Evolutionary conservation across 495 filamentous ascomycete genomes (phyloP).

Genomic region (Usnea hakonensis): DNA sequence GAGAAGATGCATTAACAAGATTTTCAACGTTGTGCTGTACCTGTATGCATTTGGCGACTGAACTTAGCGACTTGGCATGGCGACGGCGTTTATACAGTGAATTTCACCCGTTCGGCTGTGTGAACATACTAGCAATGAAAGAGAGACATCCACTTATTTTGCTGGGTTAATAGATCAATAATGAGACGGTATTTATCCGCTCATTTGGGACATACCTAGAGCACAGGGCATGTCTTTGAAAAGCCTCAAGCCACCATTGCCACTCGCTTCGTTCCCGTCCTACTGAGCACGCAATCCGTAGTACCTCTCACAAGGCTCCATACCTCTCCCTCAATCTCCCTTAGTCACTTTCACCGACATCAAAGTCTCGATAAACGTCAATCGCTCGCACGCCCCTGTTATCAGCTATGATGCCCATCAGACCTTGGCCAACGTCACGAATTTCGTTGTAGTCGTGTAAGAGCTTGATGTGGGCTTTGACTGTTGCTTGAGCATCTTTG

Average conservation of each 20-base stretch:
- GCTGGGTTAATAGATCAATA: no score
- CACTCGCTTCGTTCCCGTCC: background rate
- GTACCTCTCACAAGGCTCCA: no score
- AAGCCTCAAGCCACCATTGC: background rate
- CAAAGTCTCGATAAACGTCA: constrained; percentile 56
- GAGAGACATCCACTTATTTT: no score
- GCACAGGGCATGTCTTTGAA: no score
- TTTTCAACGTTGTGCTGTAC: background rate
- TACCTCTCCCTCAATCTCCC: constrained; percentile 30
- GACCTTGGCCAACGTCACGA: constrained; percentile 61
- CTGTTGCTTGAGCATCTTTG: constrained; percentile 36
- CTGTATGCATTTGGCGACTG: background rate
- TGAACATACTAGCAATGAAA: background rate
- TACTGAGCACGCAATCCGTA: no score
- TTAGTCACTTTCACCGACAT: constrained; percentile 36
- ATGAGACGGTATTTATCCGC: no score
- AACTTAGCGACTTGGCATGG: constrained; percentile 3
- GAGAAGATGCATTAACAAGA: constrained; percentile 42
- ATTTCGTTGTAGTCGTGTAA: constrained; percentile 76
- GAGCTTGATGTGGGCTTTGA: constrained; percentile 57
- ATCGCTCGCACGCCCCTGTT: constrained; percentile 52
- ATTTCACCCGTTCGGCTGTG: background rate
- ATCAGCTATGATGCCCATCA: constrained; percentile 70
- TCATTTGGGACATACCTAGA: no score
- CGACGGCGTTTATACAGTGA: constrained; percentile 3